Evolutionary conservation across 139 green algal species (phyloP).

Genomic region (Yamagishiella unicocca): DNA sequence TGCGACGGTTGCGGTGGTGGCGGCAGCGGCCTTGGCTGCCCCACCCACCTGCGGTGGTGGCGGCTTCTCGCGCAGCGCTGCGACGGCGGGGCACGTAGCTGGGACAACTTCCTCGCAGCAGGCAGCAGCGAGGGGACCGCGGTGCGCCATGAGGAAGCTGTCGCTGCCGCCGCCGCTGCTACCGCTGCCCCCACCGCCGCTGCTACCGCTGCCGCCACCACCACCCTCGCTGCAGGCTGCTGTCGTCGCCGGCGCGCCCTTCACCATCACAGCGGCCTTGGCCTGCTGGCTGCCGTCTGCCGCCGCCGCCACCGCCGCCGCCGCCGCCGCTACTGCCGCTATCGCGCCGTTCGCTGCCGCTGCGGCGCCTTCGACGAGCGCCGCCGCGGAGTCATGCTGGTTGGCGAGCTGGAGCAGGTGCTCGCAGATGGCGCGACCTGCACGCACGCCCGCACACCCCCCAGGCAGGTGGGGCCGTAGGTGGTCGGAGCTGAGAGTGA

Average conservation of each 20-base stretch:
- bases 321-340: neutral
- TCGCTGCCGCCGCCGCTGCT: constrained; percentile 1
- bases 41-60: neutral
- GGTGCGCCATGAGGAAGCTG: neutral
- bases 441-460: neutral
- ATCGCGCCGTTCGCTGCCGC: neutral
- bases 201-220: neutral
- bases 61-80: neutral
- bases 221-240: neutral
- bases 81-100: no score
- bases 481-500: no score
- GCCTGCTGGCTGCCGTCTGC: neutral
- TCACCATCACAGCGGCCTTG: neutral
- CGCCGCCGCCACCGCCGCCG: neutral
- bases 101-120: neutral
- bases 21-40: neutral
- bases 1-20: neutral
- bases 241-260: neutral
- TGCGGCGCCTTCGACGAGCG: neutral
- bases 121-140: neutral
- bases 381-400: neutral
- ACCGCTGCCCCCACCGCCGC: neutral
- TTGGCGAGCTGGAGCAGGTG: constrained; percentile 57
- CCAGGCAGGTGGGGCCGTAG: no score
- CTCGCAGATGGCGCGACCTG: constrained; percentile 48